These are phyloP conservation scores for Huntiella abstrusa DNA, from an alignment of 2,329 filamentous ascomycete species.

Conservation along the genomic window DNA sequence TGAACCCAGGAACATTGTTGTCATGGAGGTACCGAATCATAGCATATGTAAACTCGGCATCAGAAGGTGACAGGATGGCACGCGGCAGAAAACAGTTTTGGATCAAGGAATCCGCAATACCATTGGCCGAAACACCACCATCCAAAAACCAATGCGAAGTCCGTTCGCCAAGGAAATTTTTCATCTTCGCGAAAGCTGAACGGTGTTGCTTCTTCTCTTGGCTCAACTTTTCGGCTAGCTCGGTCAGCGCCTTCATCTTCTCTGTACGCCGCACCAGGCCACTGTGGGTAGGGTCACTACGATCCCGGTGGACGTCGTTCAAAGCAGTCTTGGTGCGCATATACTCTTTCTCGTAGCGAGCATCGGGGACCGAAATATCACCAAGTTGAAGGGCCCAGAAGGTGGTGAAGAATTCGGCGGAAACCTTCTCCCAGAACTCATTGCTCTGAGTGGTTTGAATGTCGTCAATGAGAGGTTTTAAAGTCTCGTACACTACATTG, in stretches of 20 bases:
- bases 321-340: constrained; percentile 48
- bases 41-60: constrained; percentile 75
- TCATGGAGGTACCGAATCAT: constrained; percentile 79
- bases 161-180: constrained; percentile 52
- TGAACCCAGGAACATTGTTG: constrained; percentile 68
- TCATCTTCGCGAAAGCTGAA: constrained; percentile 16
- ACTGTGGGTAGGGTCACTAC: constrained; percentile 50
- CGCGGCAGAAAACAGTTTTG: constrained; percentile 89
- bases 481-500: constrained; percentile 14
- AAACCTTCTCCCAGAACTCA: constrained; percentile 50
- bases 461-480: constrained; percentile 55
- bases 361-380: constrained; percentile 58
- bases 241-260: constrained; percentile 48
- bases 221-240: constrained; percentile 23
- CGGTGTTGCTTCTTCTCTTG: constrained; percentile 12
- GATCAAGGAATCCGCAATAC: constrained; percentile 59
- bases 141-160: constrained; percentile 61
- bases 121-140: constrained; percentile 26
- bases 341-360: constrained; percentile 62
- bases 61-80: constrained; percentile 61
- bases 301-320: constrained; percentile 47
- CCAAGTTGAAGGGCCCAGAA: constrained; percentile 84
- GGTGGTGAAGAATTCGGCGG: constrained; percentile 63
- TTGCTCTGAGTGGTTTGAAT: constrained; percentile 43
- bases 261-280: constrained; percentile 49